A percentile compares a stretch with the other conserved stretches of the same genome.
phyloP scores from a whole-genome alignment of 768 basidiomycete genomes.

The Lactarius hengduanensis region DNA sequence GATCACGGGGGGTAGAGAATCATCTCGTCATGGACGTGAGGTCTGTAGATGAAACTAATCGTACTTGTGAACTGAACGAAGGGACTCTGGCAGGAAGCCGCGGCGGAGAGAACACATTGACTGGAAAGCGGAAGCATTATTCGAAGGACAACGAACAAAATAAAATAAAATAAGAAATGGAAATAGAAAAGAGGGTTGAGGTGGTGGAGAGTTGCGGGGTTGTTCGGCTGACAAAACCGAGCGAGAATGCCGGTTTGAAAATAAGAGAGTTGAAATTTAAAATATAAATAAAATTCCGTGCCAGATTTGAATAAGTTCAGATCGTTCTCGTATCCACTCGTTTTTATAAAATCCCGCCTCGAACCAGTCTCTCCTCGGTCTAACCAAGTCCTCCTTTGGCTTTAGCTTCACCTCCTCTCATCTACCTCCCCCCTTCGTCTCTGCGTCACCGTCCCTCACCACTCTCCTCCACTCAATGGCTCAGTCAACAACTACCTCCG shows the following conservation, averaged over 20 bases:
- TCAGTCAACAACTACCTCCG: constrained; percentile 12
- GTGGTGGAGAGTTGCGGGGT: background rate
- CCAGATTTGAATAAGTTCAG: background rate
- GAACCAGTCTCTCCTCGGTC: constrained; percentile 1
- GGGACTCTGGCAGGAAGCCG: constrained; percentile 12
- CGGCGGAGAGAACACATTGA: constrained; percentile 19
- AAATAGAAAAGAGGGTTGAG: constrained; percentile 1
- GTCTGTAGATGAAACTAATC: constrained; percentile 16
- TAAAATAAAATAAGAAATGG: background rate
- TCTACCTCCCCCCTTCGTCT: background rate
- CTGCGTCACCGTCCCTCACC: background rate
- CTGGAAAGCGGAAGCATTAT: constrained; percentile 4
- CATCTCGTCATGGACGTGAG: background rate
- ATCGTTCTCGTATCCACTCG: background rate
- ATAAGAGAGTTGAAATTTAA: constrained; percentile 3
- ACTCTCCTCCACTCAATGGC: constrained; percentile 7
- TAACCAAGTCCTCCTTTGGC: constrained; percentile 11
- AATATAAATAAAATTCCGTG: constrained; percentile 4
- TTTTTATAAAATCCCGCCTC: constrained; percentile 25
- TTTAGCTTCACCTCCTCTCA: background rate
- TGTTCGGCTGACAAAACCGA: constrained; percentile 29
- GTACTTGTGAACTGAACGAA: background rate
- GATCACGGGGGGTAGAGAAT: background rate
- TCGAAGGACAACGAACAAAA: background rate
- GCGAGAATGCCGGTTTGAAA: constrained; percentile 27